Base-by-base conservation (phyloP, 2,329 filamentous ascomycete species). In the Microascus cirrosus region DNA sequence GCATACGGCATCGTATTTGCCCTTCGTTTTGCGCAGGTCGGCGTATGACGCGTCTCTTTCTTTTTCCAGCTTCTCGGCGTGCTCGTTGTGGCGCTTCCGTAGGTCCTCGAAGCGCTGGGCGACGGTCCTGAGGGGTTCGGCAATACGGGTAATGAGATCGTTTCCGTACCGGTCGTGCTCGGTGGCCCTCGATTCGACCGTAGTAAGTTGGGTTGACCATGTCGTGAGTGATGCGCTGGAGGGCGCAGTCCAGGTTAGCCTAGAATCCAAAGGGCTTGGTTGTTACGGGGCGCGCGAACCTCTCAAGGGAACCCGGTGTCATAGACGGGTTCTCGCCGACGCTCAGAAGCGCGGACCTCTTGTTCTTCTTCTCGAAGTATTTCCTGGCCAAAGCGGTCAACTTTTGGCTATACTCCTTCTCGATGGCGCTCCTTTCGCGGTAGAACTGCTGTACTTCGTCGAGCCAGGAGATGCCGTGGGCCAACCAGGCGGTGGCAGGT, bases 361-460 rank as follows among this genome's bases (percentile, higher is more conserved):
- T 91, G 53, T 89, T 85, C 78, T 97, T 99, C 78, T 95, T 95
- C 67, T 99, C 95, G 68, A 90, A 94, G 76, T 96, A 97, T 71
- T 94, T 96, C 77, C 94, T 95, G 58, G 93, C 94, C 55, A 99
- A 77, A 2, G 84, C 85, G 64, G 83, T 88, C 62, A 99, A 84
- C 73, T 93, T 97, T 62, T 87, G 81, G 66, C 90, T 88, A 71
- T 99, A 97, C 71, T 99, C 95, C 74, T 96, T 96, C 75, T 99
- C 94, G 70, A 99, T 96, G 39, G 78, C 84, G 68, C 90, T 90
- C 59, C 95, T 84, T 73, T 99, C 94, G 62, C 94, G 89, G 77
- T 97, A 99, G 77, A 97, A 99, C 68, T 90, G 86, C 71, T 99
- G 90, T 62, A 99, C 89, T 66, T 99, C 94, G 67, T 96, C 93